These are phyloP conservation scores for Volvariella surrecta DNA, from an alignment of 1,284 basidiomycete genomes.

Conservation along the genomic window DNA sequence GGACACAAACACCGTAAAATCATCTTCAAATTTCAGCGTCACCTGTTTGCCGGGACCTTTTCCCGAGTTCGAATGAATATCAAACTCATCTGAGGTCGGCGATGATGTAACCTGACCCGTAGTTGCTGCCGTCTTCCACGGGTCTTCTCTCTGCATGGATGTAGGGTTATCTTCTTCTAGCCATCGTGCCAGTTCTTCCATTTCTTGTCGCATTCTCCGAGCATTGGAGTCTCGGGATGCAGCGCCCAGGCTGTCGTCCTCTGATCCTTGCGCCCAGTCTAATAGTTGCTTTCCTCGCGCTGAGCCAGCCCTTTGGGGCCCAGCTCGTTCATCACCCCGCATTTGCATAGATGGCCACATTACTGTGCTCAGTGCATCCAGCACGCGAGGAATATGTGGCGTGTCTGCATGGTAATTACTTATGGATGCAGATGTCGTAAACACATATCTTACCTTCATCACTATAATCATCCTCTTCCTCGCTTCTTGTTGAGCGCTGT, in stretches of 20 bases:
- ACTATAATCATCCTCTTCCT: background rate
- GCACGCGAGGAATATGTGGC: slow-evolving; percentile 54
- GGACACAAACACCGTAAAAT: slow-evolving; percentile 67
- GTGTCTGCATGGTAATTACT: slow-evolving; percentile 30
- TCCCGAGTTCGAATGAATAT: slow-evolving; percentile 8
- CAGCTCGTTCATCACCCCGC: slow-evolving; percentile 21
- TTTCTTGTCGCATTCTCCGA: slow-evolving; percentile 35
- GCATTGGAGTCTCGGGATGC: slow-evolving; percentile 11
- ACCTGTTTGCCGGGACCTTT: slow-evolving; percentile 5
- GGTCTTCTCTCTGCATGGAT: slow-evolving; percentile 17
- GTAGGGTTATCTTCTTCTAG: slow-evolving; percentile 35
- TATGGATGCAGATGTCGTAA: no score
- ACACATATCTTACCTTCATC: slow-evolving; percentile 8
- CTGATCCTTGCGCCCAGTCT: slow-evolving; percentile 13
- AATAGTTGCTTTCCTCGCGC: slow-evolving; percentile 6
- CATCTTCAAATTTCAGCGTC: slow-evolving; percentile 58
- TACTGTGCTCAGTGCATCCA: slow-evolving; percentile 73
- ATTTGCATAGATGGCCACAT: slow-evolving; percentile 75
- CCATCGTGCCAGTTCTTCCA: slow-evolving; percentile 55
- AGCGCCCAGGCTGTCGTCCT: slow-evolving; percentile 12
- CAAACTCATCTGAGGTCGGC: slow-evolving; percentile 15
- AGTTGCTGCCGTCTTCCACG: slow-evolving; percentile 21
- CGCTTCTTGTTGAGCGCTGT: background rate
- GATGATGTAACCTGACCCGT: slow-evolving; percentile 15
- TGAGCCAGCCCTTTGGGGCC: slow-evolving; percentile 9